phyloP scores from a whole-genome alignment of 768 basidiomycete genomes.

The Boletus pseudopeckii region DNA sequence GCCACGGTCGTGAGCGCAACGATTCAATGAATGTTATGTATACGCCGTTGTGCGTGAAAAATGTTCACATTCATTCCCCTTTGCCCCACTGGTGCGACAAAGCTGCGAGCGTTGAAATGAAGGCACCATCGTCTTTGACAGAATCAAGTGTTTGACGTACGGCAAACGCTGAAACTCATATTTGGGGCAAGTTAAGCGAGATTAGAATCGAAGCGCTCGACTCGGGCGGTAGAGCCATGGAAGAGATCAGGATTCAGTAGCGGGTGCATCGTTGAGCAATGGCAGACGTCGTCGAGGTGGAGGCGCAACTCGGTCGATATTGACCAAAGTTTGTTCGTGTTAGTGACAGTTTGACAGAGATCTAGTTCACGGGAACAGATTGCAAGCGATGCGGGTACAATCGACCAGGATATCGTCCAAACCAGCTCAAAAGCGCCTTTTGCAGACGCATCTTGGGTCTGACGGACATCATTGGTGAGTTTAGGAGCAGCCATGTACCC shows the following conservation, averaged over 20 bases:
- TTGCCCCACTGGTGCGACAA: not conserved
- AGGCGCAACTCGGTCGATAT: not conserved
- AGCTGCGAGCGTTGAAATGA: not conserved
- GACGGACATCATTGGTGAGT: not conserved
- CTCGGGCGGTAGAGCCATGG: not conserved
- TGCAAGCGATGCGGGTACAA: not conserved
- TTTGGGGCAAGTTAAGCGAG: not conserved
- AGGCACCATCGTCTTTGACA: not conserved
- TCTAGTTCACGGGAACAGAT: not conserved
- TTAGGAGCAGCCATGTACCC: not conserved
- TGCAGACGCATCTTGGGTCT: not conserved
- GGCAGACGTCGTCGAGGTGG: not conserved
- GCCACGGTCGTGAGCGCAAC: too few relatives aligned
- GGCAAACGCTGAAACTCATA: not conserved
- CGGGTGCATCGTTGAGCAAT: not conserved
- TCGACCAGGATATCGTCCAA: too few relatives aligned
- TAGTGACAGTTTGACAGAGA: not conserved
- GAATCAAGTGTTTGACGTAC: not conserved
- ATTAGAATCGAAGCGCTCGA: not conserved
- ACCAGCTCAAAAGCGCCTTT: not conserved
- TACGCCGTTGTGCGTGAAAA: too few relatives aligned
- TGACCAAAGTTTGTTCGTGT: not conserved
- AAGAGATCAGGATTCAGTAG: not conserved
- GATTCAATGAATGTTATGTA: too few relatives aligned
- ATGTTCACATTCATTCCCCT: too few relatives aligned